These are phyloP conservation scores for Xylaria longipes DNA, from an alignment of 495 filamentous ascomycete species.

Conservation along the genomic window DNA sequence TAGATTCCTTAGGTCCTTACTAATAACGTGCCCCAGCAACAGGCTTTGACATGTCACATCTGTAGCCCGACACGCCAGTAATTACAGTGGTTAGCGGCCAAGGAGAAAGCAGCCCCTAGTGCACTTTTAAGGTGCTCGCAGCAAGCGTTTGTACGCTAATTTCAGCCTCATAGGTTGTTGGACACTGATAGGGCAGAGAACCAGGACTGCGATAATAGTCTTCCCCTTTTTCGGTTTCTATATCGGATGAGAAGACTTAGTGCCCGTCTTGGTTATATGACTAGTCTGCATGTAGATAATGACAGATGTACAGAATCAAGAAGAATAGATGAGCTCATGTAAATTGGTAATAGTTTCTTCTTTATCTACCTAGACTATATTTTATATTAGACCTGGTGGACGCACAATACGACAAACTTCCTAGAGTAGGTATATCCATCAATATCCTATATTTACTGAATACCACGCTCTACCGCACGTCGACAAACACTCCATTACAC, in stretches of 20 bases:
- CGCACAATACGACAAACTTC: neutral
- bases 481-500: neutral
- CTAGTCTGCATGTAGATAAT: neutral
- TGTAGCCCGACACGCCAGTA: neutral
- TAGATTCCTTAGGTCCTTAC: neutral
- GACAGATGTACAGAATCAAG: neutral
- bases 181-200: neutral
- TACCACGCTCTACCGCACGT: neutral
- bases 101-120: neutral
- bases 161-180: neutral
- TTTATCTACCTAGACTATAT: neutral
- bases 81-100: neutral
- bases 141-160: neutral
- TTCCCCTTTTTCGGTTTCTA: neutral
- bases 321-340: neutral
- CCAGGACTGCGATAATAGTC: neutral
- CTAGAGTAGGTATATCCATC: neutral
- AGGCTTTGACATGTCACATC: neutral
- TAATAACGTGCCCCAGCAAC: neutral
- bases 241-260: neutral
- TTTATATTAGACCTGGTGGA: neutral
- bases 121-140: neutral
- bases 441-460: neutral
- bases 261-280: neutral
- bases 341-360: neutral